Evolutionary conservation across 164 flowering plant genomes (phyloP), one percentile per base, ranked within the genome.

Genomic region (Stephania yunnanensis): DNA sequence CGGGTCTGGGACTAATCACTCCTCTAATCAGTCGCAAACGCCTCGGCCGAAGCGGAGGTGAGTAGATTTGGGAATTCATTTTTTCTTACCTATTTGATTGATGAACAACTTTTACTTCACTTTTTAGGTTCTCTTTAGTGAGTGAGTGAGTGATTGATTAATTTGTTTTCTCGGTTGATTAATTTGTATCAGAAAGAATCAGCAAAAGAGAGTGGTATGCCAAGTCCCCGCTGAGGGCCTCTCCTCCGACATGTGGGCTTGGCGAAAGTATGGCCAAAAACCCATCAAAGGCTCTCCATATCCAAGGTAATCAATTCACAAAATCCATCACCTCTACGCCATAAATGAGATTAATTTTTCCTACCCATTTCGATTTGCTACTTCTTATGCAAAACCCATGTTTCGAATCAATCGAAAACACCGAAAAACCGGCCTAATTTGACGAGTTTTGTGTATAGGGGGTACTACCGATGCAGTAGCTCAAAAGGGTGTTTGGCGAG

Each of bases 221-320:
- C 94, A 95, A 67, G 95, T 95, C 5, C 87, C 95, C 22, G 95
- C 93, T 0, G 97, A 95, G 73, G 88, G 80, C 68, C 82, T 92
- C 0, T 85, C 92, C 55, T 88, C 97, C 5, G 98, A 95, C 75
- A 80, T 87, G 83, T 92, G 97, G 98, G 93, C 97, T 44, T 95
- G 98, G 98, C 82, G 98, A 6, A 95, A 95, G 79, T 95, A 94
- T 76, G 98, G 98, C 0, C 98, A 94, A 72, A 94, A 94, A 85
- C 98, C 98, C 84, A 94, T 94, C 79, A 94, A 94, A 73, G 98
- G 98, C 50, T 94, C 98, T 45, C 98, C 97, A 25, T 91, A 91
- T 80, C 97, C 97, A 67, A 92, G 97, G 97, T 94, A 36, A 36
- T 36, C 42, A 36, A 36, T 36, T 36, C 42, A 36, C 42, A 36